Evolutionary conservation across 2,329 filamentous ascomycete genomes (phyloP).

Genomic region (Hymenoscyphus linearis): DNA sequence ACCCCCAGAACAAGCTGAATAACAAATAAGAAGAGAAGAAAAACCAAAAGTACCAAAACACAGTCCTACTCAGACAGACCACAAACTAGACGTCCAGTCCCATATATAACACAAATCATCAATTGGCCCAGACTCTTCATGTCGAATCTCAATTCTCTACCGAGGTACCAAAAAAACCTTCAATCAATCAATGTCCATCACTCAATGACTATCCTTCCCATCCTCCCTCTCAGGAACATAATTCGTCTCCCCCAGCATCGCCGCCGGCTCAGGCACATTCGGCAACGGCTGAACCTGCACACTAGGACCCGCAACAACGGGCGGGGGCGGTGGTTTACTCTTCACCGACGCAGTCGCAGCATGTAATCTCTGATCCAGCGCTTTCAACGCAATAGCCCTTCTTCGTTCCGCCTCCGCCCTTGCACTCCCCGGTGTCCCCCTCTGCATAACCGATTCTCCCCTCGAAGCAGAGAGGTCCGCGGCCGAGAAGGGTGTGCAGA

Average conservation of each 20-base stretch:
- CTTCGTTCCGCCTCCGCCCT: constrained; percentile 89
- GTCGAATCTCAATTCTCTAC: too few relatives aligned
- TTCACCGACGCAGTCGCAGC: constrained; percentile 58
- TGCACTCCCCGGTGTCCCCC: constrained; percentile 58
- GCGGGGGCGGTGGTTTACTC: constrained; percentile 39
- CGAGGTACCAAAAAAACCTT: too few relatives aligned
- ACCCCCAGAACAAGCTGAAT: too few relatives aligned
- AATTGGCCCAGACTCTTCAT: too few relatives aligned
- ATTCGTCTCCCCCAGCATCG: constrained; percentile 63
- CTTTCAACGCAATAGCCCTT: constrained; percentile 82
- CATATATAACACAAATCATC: too few relatives aligned
- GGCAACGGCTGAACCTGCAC: constrained; percentile 52
- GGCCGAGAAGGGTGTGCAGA: constrained; percentile 81
- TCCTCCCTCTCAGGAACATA: constrained; percentile 61
- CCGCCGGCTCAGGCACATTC: constrained; percentile 48
- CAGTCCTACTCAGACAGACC: too few relatives aligned
- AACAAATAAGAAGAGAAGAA: too few relatives aligned
- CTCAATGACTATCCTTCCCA: constrained; percentile 16
- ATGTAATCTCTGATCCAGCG: constrained; percentile 84
- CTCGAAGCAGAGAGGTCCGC: constrained; percentile 73
- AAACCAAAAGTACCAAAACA: too few relatives aligned
- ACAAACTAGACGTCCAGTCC: too few relatives aligned
- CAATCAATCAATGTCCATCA: too few relatives aligned
- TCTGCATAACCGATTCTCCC: constrained; percentile 54
- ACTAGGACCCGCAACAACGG: constrained; percentile 43